A percentile compares a stretch with the other conserved stretches of the same genome.
phyloP scores from a whole-genome alignment of 495 filamentous ascomycete genomes.

The Chaetomium cochliodes region DNA sequence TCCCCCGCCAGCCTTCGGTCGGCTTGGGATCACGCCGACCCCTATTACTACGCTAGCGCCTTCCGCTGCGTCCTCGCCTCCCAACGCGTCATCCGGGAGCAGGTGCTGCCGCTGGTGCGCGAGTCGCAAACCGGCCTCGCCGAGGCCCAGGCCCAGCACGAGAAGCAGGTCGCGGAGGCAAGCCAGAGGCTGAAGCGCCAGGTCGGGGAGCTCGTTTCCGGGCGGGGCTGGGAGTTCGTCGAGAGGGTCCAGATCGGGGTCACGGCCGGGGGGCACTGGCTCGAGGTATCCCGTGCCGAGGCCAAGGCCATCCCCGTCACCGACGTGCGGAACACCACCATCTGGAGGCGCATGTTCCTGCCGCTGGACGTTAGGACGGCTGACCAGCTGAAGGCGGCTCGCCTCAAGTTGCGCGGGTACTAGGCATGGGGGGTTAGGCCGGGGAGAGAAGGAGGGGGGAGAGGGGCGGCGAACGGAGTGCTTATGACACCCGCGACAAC shows the following conservation, averaged over 20 bases:
- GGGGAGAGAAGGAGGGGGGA: no score
- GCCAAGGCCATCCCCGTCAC: not conserved
- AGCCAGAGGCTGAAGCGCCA: not conserved
- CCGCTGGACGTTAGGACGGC: not conserved
- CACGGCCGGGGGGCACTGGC: not conserved
- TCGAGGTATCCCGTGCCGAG: not conserved
- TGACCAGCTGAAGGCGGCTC: not conserved
- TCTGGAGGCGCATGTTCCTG: not conserved
- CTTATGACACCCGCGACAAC: no score
- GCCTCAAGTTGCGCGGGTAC: not conserved
- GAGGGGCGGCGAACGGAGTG: no score
- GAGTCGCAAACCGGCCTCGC: not conserved
- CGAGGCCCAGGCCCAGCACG: not conserved
- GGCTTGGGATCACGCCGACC: not conserved
- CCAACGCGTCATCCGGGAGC: not conserved
- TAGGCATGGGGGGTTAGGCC: not conserved
- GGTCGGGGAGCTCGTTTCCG: not conserved
- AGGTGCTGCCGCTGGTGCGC: not conserved
- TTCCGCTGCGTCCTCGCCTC: not conserved
- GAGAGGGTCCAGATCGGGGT: not conserved
- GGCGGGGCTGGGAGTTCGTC: not conserved
- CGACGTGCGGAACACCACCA: not conserved
- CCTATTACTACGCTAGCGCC: not conserved
- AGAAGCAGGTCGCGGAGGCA: not conserved
- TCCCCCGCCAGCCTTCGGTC: not conserved